Evolutionary conservation across 768 basidiomycete species (phyloP).

Genomic region (Leccinum ochraceum): DNA sequence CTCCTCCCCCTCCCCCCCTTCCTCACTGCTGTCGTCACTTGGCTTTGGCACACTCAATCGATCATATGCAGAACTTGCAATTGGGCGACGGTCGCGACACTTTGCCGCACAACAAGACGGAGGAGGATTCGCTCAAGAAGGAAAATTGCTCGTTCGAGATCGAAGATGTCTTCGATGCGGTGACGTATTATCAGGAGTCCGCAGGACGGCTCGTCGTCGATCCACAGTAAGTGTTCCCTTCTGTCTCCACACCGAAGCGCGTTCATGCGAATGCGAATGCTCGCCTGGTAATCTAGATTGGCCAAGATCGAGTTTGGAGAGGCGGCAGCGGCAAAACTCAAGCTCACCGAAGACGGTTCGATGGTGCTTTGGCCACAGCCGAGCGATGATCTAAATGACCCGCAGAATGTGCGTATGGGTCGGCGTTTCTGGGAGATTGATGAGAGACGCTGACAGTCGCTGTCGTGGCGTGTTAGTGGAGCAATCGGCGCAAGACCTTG

Average conservation of each 20-base stretch:
- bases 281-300: constrained; percentile 33
- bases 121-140: constrained; percentile 8
- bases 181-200: constrained; percentile 49
- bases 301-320: constrained; percentile 54
- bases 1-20: background rate
- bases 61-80: background rate
- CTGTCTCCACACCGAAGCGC: background rate
- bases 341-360: constrained; percentile 45
- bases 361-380: constrained; percentile 61
- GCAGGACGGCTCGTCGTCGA: constrained; percentile 65
- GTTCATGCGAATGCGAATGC: background rate
- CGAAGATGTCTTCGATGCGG: constrained; percentile 33
- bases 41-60: background rate
- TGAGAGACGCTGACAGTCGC: background rate
- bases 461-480: constrained; percentile 39
- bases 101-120: background rate
- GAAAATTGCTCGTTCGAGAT: background rate
- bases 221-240: constrained; percentile 46
- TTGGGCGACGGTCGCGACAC: background rate
- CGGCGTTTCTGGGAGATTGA: background rate
- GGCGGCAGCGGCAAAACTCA: constrained; percentile 43
- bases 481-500: constrained; percentile 42
- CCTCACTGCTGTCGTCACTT: background rate
- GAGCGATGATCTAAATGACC: constrained; percentile 47
- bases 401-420: constrained; percentile 47